Evolutionary conservation across 2,329 filamentous ascomycete species (phyloP).

Genomic region (Stagonosporopsis vannaccii): DNA sequence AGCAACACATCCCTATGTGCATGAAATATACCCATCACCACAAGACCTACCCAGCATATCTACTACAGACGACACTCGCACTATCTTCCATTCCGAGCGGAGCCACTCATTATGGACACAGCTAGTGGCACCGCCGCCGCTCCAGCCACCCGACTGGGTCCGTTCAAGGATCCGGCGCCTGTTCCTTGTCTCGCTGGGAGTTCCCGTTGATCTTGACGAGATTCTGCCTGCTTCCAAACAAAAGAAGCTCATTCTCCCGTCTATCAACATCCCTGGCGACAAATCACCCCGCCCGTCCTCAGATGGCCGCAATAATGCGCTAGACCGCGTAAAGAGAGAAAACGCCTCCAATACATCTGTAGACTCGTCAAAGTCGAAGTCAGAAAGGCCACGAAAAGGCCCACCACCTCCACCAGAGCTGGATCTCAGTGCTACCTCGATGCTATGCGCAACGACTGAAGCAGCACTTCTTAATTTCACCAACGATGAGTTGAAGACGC

Average conservation of each 20-base stretch:
- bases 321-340: conserved; percentile 49
- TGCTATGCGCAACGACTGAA: conserved; percentile 83
- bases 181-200: conserved; percentile 93
- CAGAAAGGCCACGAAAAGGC: conserved; percentile 59
- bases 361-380: conserved; percentile 47
- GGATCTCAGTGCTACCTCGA: conserved; percentile 78
- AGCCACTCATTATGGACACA: conserved; percentile 95
- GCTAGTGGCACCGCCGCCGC: conserved; percentile 89
- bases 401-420: conserved; percentile 75
- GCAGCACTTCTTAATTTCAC: conserved; percentile 83
- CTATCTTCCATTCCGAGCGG: conserved; percentile 75
- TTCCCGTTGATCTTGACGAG: conserved; percentile 95
- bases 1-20: conserved; percentile 71
- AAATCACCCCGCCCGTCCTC: conserved; percentile 49
- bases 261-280: conserved; percentile 61
- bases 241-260: conserved; percentile 94
- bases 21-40: conserved; percentile 61
- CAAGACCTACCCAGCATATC: conserved; percentile 55
- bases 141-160: conserved; percentile 97
- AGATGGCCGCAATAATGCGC: conserved; percentile 48
- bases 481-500: conserved; percentile 74
- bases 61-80: conserved; percentile 35
- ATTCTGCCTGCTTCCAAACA: conserved; percentile 97
- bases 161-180: conserved; percentile 92
- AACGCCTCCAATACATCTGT: conserved; percentile 50